These are phyloP conservation scores for Lomentospora prolificans DNA, from an alignment of 2,329 filamentous ascomycete genomes.

Conservation along the genomic window DNA sequence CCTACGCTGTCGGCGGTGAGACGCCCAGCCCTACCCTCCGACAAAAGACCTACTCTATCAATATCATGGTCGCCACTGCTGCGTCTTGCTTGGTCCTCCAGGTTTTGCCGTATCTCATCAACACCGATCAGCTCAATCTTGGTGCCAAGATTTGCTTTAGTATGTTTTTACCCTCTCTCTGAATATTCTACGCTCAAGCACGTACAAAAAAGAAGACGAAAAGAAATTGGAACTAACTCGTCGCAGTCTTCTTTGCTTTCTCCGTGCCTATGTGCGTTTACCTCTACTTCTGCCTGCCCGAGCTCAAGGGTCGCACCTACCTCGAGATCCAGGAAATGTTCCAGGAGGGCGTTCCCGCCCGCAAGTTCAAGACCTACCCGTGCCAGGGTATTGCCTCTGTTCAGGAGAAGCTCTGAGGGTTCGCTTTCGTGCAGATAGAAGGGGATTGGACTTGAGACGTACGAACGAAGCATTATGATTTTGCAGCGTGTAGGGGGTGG, in stretches of 20 bases:
- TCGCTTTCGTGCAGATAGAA: too few species aligned
- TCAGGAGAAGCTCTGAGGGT: not conserved
- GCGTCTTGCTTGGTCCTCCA: constrained; percentile 19
- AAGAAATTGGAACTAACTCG: too few species aligned
- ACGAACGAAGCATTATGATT: too few species aligned
- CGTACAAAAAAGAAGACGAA: too few species aligned
- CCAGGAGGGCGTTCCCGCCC: constrained; percentile 15
- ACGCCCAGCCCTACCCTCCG: constrained; percentile 24
- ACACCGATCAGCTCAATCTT: constrained; percentile 25
- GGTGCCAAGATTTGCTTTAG: constrained; percentile 22
- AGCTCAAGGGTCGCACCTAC: constrained; percentile 8
- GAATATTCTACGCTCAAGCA: constrained; percentile 10
- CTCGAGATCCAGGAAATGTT: constrained; percentile 9
- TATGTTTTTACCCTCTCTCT: constrained; percentile 16
- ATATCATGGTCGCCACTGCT: constrained; percentile 24
- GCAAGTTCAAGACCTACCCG: constrained; percentile 17
- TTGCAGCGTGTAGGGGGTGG: too few species aligned
- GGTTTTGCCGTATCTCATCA: constrained; percentile 13
- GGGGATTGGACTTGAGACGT: too few species aligned
- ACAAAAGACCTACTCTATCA: constrained; percentile 15
- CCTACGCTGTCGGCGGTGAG: not conserved
- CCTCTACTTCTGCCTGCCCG: constrained; percentile 17
- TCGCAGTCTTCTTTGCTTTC: constrained; percentile 20
- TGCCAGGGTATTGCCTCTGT: constrained; percentile 1
- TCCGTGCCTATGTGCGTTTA: constrained; percentile 28